Evolutionary conservation across 805 yeast species (phyloP), one percentile per base, ranked within the genome.

Genomic region (Wickerhamomyces mucosus): DNA sequence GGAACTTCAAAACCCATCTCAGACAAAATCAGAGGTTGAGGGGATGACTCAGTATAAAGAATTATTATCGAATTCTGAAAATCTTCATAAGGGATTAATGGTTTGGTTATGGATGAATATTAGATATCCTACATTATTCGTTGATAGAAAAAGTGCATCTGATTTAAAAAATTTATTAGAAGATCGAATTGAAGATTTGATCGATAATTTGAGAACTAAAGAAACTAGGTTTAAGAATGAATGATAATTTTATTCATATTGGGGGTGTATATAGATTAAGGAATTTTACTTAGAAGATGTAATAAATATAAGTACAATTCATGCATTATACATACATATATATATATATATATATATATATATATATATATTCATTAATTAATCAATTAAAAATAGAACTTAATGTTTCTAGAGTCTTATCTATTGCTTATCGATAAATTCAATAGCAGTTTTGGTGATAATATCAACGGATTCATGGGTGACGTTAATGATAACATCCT

Each of bases 31-130:
- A 1, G 31, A 34, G 8, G 20, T 29, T 10, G 12, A 18, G n/a
- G n/a, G n/a, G n/a, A n/a, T n/a, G n/a, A n/a, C n/a, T n/a, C n/a
- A n/a, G n/a, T 4, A 27, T 35, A 12, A 27, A 15, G 26, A 35
- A 14, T 28, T 35, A 7, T 35, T 63, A 14, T 56, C 50, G 7
- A 44, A 45, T 9, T 48, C 59, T 35, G 96, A 86, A 50, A 65
- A 67, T 5, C 58, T 79, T 36, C 94, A 86, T 56, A 73, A 74
- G 41, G 58, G 72, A 27, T 65, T 83, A 13, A 67, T 76, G 42
- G 56, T 82, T 6, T 89, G 73, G 48, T 60, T 84, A 49, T 89
- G 98, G 98, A 62, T 89, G 39, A 68, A 82, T 33, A 88, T 83
- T 51, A 63, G 96, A 46, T 89, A 79, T 62, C 95, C 96, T 1